Evolutionary conservation across 2,329 filamentous ascomycete species (phyloP), one percentile per base, ranked within the genome.

Genomic region (Neonectria ditissima): DNA sequence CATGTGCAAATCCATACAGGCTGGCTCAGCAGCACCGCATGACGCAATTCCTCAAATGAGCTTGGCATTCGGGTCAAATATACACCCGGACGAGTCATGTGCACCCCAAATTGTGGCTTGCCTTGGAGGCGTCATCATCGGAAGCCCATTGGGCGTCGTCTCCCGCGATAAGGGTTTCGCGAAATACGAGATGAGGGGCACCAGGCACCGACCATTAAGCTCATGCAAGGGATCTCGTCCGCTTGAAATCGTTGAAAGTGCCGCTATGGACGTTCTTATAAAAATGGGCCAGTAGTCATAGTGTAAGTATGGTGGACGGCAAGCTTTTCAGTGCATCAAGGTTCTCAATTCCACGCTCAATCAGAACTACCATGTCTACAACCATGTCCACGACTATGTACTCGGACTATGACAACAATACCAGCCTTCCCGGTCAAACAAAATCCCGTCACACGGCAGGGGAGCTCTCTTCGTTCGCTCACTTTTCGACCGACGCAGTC

Each of bases 381-480:
- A 26, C 13, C 32, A 22, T 26, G 28, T 39, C 53, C 14, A 37
- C 28, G 5, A 18, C 37, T 13, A 9, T 55, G 37, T 39, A 50
- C 28, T 16, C 56, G 0, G 45, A 50, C n/a, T 44, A 65, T 8
- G 53, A 65, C 4, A 65, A 58, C 16, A 67, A 68, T 34, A 64
- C 67, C 0, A 66, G 65, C 16, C 50, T 68, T 6, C 61, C 66
- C 1, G 7, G 51, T 5, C 56, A 57, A 0, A 10, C 39, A 0
- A 14, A 52, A n/a, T 37, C 13, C 7, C 30, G 45, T 3, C 48
- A 44, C 2, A 20, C 28, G 7, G 51, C 52, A 2, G 54, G 51
- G 6, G 60, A 65, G 0, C 55, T 68, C 9, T 60, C 60, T 0
- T 64, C 70, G 0, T 73, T 73, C 13, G 60, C 66, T 9, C 67